Evolutionary conservation across 1,139 yeast species (phyloP), one percentile per base, ranked within the genome.

Genomic region (Hemisphaericaspora subhashii): DNA sequence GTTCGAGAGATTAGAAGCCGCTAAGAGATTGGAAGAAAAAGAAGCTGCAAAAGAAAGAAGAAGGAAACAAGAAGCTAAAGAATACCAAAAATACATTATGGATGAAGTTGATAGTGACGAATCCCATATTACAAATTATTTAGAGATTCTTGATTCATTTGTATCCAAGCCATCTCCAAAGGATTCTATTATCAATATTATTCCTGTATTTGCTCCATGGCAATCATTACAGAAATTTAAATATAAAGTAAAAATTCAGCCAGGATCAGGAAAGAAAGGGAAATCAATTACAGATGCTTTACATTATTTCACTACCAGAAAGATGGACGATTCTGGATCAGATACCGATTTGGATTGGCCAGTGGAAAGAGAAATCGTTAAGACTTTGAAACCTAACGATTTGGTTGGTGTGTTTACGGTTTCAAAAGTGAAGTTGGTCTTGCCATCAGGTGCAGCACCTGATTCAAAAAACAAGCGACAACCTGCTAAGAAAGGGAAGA

Each of bases 201-300:
- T 92, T 7, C 96, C 98, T 0, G 82, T 87, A 8, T 90, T 89
- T 71, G 98, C 92, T 0, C 98, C 98, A 1, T 94, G 97, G 96
- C 64, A 77, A 10, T 75, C 97, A 0, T 62, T 92, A 51, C 75
- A 70, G 45, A 84, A 84, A 57, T 78, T 75, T 62, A 84, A 86
- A 57, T 89, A 86, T 64, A 89, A 88, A 57, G 83, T 87, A 28
- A 90, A 92, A 60, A 64, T 92, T 30, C 88, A 82, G 50, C 94
- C 95, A 0, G 99, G 99, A 0, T 71, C 76, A 31, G 82, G 83
- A 20, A 92, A 94, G 60, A 92, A 90, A 60, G 96, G 97, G 2
- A 92, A 92, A 55, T 83, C 94, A 0, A 70, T 88, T 27, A 74
- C 74, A 42, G 96, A 89, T 44, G 71, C 80, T 1, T 52, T 89